Evolutionary conservation across 176 grass and related monocot genomes (phyloP), one percentile per base, ranked within the genome.

Genomic region (Eleusine indica): DNA sequence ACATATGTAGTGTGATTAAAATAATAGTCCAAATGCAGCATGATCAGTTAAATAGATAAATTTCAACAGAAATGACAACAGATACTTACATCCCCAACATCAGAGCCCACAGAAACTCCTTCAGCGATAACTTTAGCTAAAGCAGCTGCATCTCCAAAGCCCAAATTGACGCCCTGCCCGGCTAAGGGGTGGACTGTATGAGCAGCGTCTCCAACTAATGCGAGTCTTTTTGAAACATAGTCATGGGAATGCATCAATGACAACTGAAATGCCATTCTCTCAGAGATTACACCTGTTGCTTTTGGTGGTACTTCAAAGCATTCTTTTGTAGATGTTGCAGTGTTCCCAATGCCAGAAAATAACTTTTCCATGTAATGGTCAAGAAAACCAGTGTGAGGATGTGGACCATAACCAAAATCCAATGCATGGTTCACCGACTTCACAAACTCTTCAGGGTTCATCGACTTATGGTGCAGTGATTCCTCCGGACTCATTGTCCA

Each of bases 401-500:
- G 87, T 1, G 93, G 87, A 43, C 96, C 89, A 25, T 94, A 90
- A 66, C 96, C 93, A 85, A 85, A 79, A 92, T 98, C 85, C 81
- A 98, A 72, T 38, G 93, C 93, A 48, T 81, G 81, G 83, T 98
- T 98, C 74, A 96, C 89, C 16, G 91, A 84, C 48, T 85, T 90
- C 77, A 98, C 15, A 82, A 98, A 98, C 51, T 96, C 87, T 86
- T 95, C 87, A 35, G 80, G 13, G 70, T 80, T 93, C 87, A 95
- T 95, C 49, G 77, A 88, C 74, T 93, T 95, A 60, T 94, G 96
- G 49, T 41, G 83, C 0, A 37, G 72, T 71, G 96, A 82, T 42
- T 93, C 91, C 65, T 92, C 89, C 40, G 93, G 87, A 71, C 80
- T 87, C 96, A 98, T 98, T 91, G 96, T 98, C 96, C 96, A 98